Evolutionary conservation across 768 basidiomycete genomes (phyloP).

Genomic region (Vararia minispora): DNA sequence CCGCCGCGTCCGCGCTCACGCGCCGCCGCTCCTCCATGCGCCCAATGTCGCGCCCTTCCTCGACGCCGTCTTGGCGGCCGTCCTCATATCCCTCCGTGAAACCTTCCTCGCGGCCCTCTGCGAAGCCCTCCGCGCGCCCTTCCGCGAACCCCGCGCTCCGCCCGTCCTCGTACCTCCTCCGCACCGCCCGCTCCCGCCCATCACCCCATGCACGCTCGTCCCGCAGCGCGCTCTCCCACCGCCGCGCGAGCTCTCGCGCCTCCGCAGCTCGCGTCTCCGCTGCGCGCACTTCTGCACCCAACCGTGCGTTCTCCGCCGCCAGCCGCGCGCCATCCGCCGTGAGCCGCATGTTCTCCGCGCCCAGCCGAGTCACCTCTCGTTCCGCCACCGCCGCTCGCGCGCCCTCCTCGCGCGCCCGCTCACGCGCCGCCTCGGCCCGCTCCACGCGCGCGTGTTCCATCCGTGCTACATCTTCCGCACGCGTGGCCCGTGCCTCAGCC

Average conservation of each 20-base stretch:
- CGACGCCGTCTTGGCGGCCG: constrained; percentile 6
- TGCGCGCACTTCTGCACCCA: no score
- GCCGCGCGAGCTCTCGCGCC: constrained; percentile 12
- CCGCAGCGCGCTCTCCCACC: constrained; percentile 11
- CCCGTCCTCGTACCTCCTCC: constrained; percentile 12
- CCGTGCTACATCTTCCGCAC: constrained; percentile 10
- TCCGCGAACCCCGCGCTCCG: constrained; percentile 13
- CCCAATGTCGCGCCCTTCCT: constrained; percentile 8
- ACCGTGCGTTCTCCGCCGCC: constrained; percentile 13
- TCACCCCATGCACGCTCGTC: constrained; percentile 12
- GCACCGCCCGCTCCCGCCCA: constrained; percentile 11
- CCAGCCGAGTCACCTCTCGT: constrained; percentile 13
- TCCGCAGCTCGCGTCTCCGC: constrained; percentile 12
- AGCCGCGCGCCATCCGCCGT: constrained; percentile 8
- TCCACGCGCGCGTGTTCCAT: constrained; percentile 5
- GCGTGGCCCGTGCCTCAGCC: constrained; percentile 13
- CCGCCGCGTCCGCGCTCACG: no score
- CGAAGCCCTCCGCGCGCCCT: constrained; percentile 10
- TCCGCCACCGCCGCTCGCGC: constrained; percentile 14
- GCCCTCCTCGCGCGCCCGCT: constrained; percentile 9
- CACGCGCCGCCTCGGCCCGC: constrained; percentile 9
- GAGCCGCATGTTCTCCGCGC: constrained; percentile 12
- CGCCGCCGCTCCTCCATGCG: constrained; percentile 8
- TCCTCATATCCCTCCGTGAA: constrained; percentile 10
- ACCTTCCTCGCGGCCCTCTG: constrained; percentile 8